Evolutionary conservation across 2,329 filamentous ascomycete species (phyloP).

Genomic region (Pseudogymnoascus sp.): DNA sequence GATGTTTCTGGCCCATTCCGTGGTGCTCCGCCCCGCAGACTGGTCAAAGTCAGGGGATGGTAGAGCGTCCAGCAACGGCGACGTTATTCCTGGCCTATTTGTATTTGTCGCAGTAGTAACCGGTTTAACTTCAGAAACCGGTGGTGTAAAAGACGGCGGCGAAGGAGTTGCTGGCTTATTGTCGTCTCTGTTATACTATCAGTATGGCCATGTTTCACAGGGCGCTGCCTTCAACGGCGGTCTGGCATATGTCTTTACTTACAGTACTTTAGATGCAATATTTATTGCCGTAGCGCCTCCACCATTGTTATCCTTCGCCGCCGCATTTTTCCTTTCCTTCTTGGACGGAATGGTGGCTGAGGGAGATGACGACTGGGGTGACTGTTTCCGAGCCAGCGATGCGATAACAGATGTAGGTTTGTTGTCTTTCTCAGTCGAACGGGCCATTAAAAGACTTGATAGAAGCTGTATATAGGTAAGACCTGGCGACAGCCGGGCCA

Average conservation of each 20-base stretch:
- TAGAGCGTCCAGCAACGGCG: conserved; percentile 25
- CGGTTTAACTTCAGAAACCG: conserved; percentile 23
- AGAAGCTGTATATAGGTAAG: background rate
- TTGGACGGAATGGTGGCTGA: conserved; percentile 23
- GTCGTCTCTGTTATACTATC: conserved; percentile 16
- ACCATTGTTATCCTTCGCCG: conserved; percentile 24
- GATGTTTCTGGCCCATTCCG: conserved; percentile 38
- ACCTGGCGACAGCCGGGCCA: background rate
- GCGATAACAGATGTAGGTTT: conserved; percentile 18
- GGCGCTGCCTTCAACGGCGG: background rate
- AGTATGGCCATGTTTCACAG: conserved; percentile 11
- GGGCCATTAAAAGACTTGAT: conserved; percentile 28
- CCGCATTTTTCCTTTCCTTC: conserved; percentile 28
- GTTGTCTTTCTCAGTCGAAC: conserved; percentile 27
- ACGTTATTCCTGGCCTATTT: conserved; percentile 19
- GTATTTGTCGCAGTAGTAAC: conserved; percentile 16
- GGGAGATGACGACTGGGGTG: conserved; percentile 19
- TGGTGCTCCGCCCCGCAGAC: conserved; percentile 24
- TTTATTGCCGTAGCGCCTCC: conserved; percentile 26
- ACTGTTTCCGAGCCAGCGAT: conserved; percentile 18
- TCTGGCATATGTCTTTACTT: conserved; percentile 14
- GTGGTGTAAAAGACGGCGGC: conserved; percentile 14
- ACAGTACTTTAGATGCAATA: conserved; percentile 25
- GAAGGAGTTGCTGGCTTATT: conserved; percentile 14
- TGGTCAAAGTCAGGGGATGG: conserved; percentile 22